Conservation (phyloP, 2,329 filamentous ascomycete species). For the Tothia fuscella region DNA sequence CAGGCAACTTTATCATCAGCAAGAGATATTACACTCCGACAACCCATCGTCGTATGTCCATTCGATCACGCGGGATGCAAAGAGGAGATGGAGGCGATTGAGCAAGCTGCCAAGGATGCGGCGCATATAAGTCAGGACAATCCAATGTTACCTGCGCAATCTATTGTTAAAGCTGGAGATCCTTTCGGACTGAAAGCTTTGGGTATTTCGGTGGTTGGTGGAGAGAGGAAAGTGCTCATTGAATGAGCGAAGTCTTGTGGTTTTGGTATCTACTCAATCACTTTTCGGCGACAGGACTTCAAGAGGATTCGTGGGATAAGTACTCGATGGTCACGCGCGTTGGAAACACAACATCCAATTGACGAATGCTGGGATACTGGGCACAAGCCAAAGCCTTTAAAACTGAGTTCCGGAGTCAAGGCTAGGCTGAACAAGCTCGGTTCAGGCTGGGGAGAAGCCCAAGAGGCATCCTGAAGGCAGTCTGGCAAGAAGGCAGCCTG, state of each 20-base stretch:
- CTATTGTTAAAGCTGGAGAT: slow-evolving; percentile 70
- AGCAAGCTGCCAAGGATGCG: slow-evolving; percentile 88
- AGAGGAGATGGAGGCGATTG: slow-evolving; percentile 97
- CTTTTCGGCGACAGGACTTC: no score
- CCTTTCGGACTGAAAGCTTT: slow-evolving; percentile 47
- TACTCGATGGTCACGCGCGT: no score
- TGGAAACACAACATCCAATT: no score
- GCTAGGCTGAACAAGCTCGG: no score
- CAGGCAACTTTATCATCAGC: slow-evolving; percentile 82
- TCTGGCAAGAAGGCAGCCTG: no score
- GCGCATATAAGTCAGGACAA: slow-evolving; percentile 79
- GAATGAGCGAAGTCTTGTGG: slow-evolving; percentile 37
- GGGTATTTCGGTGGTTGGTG: slow-evolving; percentile 51
- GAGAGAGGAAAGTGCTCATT: slow-evolving; percentile 51
- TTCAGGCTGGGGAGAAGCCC: no score
- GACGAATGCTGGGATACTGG: no score
- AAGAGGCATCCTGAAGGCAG: no score
- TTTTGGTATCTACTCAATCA: not conserved
- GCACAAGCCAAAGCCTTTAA: no score
- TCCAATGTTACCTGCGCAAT: slow-evolving; percentile 79
- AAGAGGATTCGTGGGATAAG: no score
- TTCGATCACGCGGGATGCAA: slow-evolving; percentile 93
- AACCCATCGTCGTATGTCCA: slow-evolving; percentile 92
- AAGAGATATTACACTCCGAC: slow-evolving; percentile 74
- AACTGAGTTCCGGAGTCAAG: no score